Base-by-base conservation (phyloP, 441 rosid genomes). In the Melastoma candidum region DNA sequence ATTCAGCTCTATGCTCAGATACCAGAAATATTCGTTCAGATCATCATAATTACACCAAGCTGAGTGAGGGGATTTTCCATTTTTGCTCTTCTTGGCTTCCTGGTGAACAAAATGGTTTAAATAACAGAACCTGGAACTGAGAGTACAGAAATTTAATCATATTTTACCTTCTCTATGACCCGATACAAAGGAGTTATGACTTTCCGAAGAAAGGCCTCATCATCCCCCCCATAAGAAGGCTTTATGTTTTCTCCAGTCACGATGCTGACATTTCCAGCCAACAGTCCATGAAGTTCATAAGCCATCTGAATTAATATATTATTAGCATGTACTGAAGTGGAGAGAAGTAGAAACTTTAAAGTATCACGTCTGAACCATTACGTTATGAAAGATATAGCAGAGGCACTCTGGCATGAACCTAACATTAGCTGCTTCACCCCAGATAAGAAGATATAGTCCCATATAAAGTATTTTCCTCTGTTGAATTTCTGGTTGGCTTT, bases 11-110 rank as follows among this genome's bases (percentile, higher is more conserved):
- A 57, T 70, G 56, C 53, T 55, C 69, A 74, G 76, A 56, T 59
- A 94, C 99, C 99, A 94, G 81, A 94, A 94, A 70, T 90, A 90
- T 70, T 94, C 99, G 41, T 94, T 94, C 60, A 94, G 81, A 72
- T 94, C 99, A 67, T 94, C 99, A 66, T 94, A 94, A 73, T 94
- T 94, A 78, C 97, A 90, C 99, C 99, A 94, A 56, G 70, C 77
- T 67, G 95, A 64, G 71, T 87, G 83, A 49, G 97, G 78, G 72
- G 96, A 95, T 67, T 68, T 82, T 58, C 99, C 97, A 63, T 75
- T 78, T 64, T 74, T 75, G 69, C 78, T 76, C 75, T 82, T 87
- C 49, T 57, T 73, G 59, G 97, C 94, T 85, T 94, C 97, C 99
- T 90, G 84, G 51, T 50, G 68, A 47, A 57, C 56, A 45, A 12